Evolutionary conservation across 2,329 filamentous ascomycete species (phyloP).

Genomic region (Ophiostoma ulmi): DNA sequence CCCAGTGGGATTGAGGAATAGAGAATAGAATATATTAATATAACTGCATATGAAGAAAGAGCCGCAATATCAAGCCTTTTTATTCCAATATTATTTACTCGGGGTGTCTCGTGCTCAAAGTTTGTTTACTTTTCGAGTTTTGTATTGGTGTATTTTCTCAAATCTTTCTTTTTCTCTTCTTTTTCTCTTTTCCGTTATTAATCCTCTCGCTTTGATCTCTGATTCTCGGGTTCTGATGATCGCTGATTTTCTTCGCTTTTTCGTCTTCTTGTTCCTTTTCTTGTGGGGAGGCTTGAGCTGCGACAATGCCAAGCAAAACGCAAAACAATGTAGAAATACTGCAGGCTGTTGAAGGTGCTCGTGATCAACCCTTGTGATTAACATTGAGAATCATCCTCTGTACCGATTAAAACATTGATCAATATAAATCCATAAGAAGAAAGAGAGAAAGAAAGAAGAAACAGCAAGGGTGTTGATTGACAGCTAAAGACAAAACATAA

Average conservation of each 20-base stretch:
- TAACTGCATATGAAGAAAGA: background rate
- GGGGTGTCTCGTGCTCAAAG: background rate
- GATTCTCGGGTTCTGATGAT: background rate
- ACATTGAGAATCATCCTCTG: too few relatives aligned
- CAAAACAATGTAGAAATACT: conserved; percentile 7
- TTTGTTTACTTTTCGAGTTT: background rate
- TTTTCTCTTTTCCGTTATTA: background rate
- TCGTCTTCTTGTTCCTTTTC: background rate
- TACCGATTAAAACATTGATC: too few relatives aligned
- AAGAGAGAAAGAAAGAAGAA: too few relatives aligned
- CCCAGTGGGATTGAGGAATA: too few relatives aligned
- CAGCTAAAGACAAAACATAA: too few relatives aligned
- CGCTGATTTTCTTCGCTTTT: background rate
- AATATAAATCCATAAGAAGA: too few relatives aligned
- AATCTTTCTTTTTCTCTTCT: background rate
- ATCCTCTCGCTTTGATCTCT: background rate
- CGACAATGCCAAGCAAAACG: conserved; percentile 8
- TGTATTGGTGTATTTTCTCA: too few relatives aligned
- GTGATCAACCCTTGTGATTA: too few relatives aligned
- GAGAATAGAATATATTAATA: too few relatives aligned
- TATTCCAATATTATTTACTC: background rate
- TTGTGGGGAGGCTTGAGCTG: conserved; percentile 9
- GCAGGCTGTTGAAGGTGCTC: too few relatives aligned
- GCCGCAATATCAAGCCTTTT: conserved; percentile 4
- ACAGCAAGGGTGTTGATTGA: too few relatives aligned